These are phyloP conservation scores for Carex myosuroides DNA, from an alignment of 176 grass and related monocot genomes.

Conservation along the genomic window DNA sequence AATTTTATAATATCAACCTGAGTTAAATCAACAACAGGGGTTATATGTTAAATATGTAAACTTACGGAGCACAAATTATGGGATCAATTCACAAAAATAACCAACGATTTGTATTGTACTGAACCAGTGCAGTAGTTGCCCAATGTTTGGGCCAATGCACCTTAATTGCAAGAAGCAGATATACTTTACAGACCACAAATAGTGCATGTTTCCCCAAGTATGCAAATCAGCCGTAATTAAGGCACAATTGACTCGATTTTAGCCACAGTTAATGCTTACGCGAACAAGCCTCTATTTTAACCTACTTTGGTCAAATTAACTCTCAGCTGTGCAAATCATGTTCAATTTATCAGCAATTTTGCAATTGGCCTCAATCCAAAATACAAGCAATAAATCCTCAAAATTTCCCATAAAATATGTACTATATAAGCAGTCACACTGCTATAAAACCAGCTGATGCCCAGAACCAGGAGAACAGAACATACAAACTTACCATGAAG, in stretches of 20 bases:
- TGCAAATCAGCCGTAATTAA: not conserved
- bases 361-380: not conserved
- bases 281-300: not conserved
- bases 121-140: not conserved
- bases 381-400: not conserved
- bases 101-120: not conserved
- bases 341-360: not conserved
- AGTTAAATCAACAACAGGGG: conserved; percentile 4
- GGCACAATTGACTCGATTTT: not conserved
- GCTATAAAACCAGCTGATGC: not conserved
- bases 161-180: not conserved
- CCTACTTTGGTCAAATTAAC: not conserved
- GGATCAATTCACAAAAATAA: conserved; percentile 13
- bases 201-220: not conserved
- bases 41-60: not conserved
- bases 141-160: not conserved
- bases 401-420: not conserved
- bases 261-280: not conserved
- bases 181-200: not conserved
- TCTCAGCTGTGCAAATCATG: not conserved
- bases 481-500: conserved; percentile 53
- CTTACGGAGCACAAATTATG: not conserved
- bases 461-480: conserved; percentile 6
- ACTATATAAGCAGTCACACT: not conserved
- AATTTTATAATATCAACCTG: conserved; percentile 66